Evolutionary conservation across 2,329 filamentous ascomycete species (phyloP), one percentile per base, ranked within the genome.

Genomic region (Endoconidiophora polonica): DNA sequence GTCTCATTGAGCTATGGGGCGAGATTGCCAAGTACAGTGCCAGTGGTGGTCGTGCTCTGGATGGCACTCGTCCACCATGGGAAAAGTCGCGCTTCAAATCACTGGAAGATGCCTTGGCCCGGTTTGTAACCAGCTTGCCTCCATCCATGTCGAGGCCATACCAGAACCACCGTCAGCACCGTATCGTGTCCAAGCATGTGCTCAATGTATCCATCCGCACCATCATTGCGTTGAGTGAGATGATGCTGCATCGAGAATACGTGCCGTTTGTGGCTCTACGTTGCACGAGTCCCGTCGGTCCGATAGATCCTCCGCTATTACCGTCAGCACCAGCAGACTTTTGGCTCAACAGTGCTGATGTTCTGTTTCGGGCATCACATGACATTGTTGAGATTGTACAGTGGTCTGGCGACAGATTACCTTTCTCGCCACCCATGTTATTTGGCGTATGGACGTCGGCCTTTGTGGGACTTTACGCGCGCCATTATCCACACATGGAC

Each of bases 401-500:
- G 12, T 74, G 77, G 3, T 80, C 76, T 57, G 70, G 74, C 49
- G 70, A 74, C 49, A 74, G 74, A 50, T 64, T 83, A 2, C 76
- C 79, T 1, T 75, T 84, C 60, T 85, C 81, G 1, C 78, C 80
- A 0, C 70, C 83, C 33, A 72, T 80, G 3, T 70, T 76, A 3
- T 85, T 83, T 58, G 74, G 79, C 2, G 68, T 81, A 38, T 86
- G 79, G 68, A 75, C 73, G 9, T 78, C 80, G 1, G 73, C 75
- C 0, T 81, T 83, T 57, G 69, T 76, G 14, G 77, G 77, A 33
- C 68, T 83, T 2, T 86, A 85, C 59, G 76, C 75, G 9, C 68
- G 70, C 42, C 74, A 79, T 57, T 86, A 85, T 51, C 77, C 78
- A 0, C 71, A 74, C 52, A 83, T 86, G 77, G 81, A 86, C 56